Base-by-base conservation (phyloP, 169 alveolate genomes). In the Theileria annulata region DNA sequence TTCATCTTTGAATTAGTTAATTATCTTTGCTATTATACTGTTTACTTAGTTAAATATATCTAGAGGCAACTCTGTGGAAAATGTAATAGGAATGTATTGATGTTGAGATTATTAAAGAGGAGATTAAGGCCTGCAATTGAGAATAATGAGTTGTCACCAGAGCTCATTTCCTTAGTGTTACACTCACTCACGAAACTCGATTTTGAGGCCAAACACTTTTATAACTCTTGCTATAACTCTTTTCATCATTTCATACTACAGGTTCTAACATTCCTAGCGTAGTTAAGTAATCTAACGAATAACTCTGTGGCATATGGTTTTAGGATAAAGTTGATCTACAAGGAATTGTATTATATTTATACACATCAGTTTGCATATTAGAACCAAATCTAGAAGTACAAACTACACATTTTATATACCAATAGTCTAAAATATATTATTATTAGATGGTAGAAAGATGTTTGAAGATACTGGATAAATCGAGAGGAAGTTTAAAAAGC, bases 101-200 rank as follows among this genome's bases (percentile, higher is more conserved):
- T 90, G 72, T 69, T 87, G 19, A 59, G 84, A 63, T 33, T 91
- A 49, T 62, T 85, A 42, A 87, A 79, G 69, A 74, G 75, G 19
- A 72, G 84, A 1, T 75, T 87, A 37, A 56, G 79, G n/a, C 75
- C 88, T 5, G 90, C 90, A 37, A 79, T 82, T 13, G 86, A 76
- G 49, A 56, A 48, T 15, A 75, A 76, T 23, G 85, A 83, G 27
- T 77, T 87, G 12, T 33, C 87, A 25, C 90, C 88, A 19, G 87
- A 84, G 47, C 80, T 87, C 56, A 72, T 90, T 58, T 79, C 94
- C 33, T 70, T 91, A 48, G 58, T 79, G 54, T 79, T 79, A 60
- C 93, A 91, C 72, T 91, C 95, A 27, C 76, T 91, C 48, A 93
- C 95, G n/a, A 91, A 91, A 70, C 74, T 91, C 68, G 86, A 87